Evolutionary conservation across 345 rosid genomes (phyloP).

Genomic region (Noccaea caerulescens): DNA sequence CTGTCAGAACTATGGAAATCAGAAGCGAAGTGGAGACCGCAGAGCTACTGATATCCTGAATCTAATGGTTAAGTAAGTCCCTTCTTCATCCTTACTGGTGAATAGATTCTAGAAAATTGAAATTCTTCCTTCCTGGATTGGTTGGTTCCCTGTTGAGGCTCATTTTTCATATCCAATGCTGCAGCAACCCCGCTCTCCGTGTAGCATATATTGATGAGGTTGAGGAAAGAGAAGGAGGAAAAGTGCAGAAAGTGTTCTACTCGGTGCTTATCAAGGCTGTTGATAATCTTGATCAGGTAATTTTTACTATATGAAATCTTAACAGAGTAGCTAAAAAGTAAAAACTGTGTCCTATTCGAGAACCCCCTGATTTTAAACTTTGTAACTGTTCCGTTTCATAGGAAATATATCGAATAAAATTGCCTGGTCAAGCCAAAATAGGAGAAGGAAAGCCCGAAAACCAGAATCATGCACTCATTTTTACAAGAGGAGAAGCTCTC

Average conservation of each 20-base stretch:
- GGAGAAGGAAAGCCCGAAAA: constrained; percentile 99
- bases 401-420: constrained; percentile 94
- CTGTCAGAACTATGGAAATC: constrained; percentile 93
- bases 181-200: constrained; percentile 90
- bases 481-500: constrained; percentile 98
- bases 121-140: constrained; percentile 15
- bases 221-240: constrained; percentile 84
- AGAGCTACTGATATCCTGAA: constrained; percentile 94
- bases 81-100: constrained; percentile 21
- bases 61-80: constrained; percentile 95
- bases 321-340: constrained; percentile 13
- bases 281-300: constrained; percentile 92
- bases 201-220: constrained; percentile 97
- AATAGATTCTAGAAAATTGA: constrained; percentile 13
- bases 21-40: constrained; percentile 90
- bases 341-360: background rate
- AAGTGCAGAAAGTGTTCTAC: constrained; percentile 77
- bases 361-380: constrained; percentile 7
- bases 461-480: constrained; percentile 90
- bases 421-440: constrained; percentile 86
- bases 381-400: constrained; percentile 37
- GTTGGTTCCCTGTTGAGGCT: constrained; percentile 31
- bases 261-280: constrained; percentile 93
- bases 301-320: constrained; percentile 23
- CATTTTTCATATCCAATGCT: constrained; percentile 38